A percentile compares a stretch with the other conserved stretches of the same genome.
Conservation (phyloP, 2,329 filamentous ascomycete genomes). For the Stachybotrys chartarum region DNA sequence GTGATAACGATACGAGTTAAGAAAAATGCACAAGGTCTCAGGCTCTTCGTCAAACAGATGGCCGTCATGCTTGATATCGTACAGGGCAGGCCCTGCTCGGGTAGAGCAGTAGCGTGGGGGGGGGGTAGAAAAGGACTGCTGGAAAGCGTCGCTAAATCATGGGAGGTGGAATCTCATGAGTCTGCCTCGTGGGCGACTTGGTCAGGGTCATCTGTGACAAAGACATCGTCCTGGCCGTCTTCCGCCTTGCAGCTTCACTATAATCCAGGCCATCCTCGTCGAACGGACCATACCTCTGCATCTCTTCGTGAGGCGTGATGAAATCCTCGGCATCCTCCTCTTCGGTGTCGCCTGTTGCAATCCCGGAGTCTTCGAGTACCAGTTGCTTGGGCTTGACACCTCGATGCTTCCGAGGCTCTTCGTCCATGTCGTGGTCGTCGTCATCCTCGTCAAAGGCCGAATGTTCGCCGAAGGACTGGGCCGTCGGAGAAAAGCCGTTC, state of each 20-base stretch:
- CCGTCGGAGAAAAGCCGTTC: slow-evolving; percentile 22
- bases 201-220: slow-evolving; percentile 51
- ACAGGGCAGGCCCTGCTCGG: background rate
- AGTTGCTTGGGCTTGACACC: slow-evolving; percentile 9
- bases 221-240: slow-evolving; percentile 57
- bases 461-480: slow-evolving; percentile 26
- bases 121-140: background rate
- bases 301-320: slow-evolving; percentile 44
- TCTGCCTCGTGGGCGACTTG: slow-evolving; percentile 10
- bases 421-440: slow-evolving; percentile 24
- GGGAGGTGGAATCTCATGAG: slow-evolving; percentile 7
- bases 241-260: slow-evolving; percentile 34
- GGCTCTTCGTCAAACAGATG: background rate
- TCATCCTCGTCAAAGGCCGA: slow-evolving; percentile 37
- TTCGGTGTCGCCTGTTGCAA: slow-evolving; percentile 28
- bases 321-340: slow-evolving; percentile 45
- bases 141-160: slow-evolving; percentile 6
- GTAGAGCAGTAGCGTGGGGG: too few relatives aligned
- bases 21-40: background rate
- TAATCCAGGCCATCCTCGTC: slow-evolving; percentile 33
- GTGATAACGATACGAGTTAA: background rate
- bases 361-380: slow-evolving; percentile 28
- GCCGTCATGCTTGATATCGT: background rate
- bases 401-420: slow-evolving; percentile 7
- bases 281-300: slow-evolving; percentile 30